Evolutionary conservation across 2,329 filamentous ascomycete genomes (phyloP).

Genomic region (Aspergillus sp.): DNA sequence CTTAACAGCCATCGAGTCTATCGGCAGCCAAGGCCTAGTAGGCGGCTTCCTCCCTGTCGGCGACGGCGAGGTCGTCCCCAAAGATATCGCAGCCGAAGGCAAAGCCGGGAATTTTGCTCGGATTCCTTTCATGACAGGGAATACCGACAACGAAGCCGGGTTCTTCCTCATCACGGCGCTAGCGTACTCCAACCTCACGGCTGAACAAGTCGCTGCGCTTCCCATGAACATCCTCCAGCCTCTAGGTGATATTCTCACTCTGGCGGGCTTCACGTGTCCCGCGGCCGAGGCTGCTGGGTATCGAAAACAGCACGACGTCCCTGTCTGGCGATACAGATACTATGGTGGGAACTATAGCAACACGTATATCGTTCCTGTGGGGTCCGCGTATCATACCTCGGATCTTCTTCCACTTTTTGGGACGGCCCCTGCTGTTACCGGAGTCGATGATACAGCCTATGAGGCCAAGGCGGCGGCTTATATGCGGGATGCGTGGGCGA

Average conservation of each 20-base stretch:
- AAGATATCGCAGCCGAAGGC: not conserved
- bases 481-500: conserved; percentile 5
- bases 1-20: conserved; percentile 5
- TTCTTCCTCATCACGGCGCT: conserved; percentile 9
- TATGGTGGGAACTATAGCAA: conserved; percentile 3
- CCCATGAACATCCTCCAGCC: conserved; percentile 3
- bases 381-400: not conserved
- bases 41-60: conserved; percentile 3
- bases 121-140: conserved; percentile 6
- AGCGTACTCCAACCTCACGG: conserved; percentile 2
- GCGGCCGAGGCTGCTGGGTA: not conserved
- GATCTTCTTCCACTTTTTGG: conserved; percentile 5
- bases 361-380: not conserved
- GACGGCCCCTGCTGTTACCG: conserved; percentile 1
- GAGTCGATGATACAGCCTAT: not conserved
- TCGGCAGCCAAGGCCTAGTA: not conserved
- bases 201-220: not conserved
- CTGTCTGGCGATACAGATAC: conserved; percentile 5
- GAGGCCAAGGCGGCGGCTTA: conserved; percentile 4
- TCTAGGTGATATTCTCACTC: not conserved
- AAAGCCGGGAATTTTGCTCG: conserved; percentile 5
- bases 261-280: not conserved
- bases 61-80: conserved; percentile 4
- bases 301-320: not conserved
- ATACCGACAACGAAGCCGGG: conserved; percentile 6